phyloP scores from a whole-genome alignment of 2,329 filamentous ascomycete species.

The Colletotrichum plurivorum region DNA sequence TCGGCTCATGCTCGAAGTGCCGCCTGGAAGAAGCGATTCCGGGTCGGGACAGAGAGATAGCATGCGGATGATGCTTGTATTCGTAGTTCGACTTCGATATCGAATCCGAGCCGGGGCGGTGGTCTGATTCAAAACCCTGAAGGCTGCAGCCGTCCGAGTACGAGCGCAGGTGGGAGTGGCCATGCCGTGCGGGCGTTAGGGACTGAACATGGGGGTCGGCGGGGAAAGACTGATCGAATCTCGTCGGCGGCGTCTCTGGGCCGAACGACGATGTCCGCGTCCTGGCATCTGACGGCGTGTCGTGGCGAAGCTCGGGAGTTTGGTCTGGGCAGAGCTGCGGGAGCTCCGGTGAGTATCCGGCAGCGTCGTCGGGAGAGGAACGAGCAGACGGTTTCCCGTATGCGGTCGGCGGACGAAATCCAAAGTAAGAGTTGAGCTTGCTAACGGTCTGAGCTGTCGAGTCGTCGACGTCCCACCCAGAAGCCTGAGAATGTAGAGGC shows the following conservation, averaged over 20 bases:
- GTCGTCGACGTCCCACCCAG: constrained; percentile 33
- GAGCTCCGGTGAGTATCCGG: constrained; percentile 28
- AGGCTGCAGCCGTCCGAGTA: constrained; percentile 33
- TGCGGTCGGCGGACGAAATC: constrained; percentile 24
- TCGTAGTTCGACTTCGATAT: background rate
- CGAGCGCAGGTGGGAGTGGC: constrained; percentile 27
- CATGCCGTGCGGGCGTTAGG: constrained; percentile 19
- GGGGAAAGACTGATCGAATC: constrained; percentile 25
- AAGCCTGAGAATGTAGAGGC: constrained; percentile 14
- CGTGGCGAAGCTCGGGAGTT: constrained; percentile 35
- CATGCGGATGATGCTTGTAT: constrained; percentile 12
- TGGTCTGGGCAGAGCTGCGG: constrained; percentile 13
- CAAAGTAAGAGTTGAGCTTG: constrained; percentile 34
- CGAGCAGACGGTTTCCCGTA: constrained; percentile 11
- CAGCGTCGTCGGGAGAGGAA: constrained; percentile 19
- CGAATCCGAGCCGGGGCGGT: constrained; percentile 2
- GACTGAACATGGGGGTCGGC: constrained; percentile 33
- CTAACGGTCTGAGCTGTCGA: constrained; percentile 36
- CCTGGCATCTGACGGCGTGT: constrained; percentile 31
- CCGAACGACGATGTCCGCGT: constrained; percentile 36
- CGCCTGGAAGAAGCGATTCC: background rate
- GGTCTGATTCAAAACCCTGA: constrained; percentile 21
- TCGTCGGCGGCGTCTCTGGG: constrained; percentile 34
- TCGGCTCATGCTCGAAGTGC: background rate
- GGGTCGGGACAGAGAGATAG: constrained; percentile 1